Conservation (phyloP, 169 alveolate genomes). For the Neospora caninum region DNA sequence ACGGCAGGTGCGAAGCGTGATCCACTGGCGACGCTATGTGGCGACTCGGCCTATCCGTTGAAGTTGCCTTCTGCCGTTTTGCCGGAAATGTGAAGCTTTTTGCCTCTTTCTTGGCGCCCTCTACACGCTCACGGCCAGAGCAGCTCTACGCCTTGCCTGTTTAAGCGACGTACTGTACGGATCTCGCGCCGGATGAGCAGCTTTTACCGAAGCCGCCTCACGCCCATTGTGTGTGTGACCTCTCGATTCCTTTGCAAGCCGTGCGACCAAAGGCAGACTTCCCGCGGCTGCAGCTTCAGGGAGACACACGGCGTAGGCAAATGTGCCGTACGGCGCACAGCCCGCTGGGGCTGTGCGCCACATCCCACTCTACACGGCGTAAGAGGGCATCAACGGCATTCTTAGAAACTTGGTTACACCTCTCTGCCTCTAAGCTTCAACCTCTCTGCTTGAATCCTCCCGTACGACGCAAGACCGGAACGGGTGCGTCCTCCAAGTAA, state of each 20-base stretch:
- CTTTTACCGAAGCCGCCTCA: neutral
- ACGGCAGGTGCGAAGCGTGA: too few relatives aligned
- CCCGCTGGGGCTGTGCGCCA: neutral
- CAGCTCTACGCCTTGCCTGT: too few relatives aligned
- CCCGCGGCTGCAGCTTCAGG: neutral
- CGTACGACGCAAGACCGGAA: neutral
- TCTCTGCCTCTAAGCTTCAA: neutral
- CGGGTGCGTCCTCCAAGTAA: neutral
- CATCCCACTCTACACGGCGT: neutral
- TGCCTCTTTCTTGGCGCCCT: too few relatives aligned
- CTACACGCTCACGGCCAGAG: too few relatives aligned
- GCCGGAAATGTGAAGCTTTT: too few relatives aligned
- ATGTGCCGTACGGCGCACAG: neutral
- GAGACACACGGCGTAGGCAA: neutral
- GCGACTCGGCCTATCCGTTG: too few relatives aligned
- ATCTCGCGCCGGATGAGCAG: neutral
- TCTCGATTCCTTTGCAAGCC: neutral
- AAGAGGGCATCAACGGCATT: neutral
- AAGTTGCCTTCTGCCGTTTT: too few relatives aligned
- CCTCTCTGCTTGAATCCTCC: neutral
- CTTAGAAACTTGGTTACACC: neutral
- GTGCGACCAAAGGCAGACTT: neutral
- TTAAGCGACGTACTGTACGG: neutral
- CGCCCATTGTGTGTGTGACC: neutral
- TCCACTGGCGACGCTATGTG: too few relatives aligned